phyloP scores from a whole-genome alignment of 352 stramenopile genomes.

The Globisporangium sylvaticum region DNA sequence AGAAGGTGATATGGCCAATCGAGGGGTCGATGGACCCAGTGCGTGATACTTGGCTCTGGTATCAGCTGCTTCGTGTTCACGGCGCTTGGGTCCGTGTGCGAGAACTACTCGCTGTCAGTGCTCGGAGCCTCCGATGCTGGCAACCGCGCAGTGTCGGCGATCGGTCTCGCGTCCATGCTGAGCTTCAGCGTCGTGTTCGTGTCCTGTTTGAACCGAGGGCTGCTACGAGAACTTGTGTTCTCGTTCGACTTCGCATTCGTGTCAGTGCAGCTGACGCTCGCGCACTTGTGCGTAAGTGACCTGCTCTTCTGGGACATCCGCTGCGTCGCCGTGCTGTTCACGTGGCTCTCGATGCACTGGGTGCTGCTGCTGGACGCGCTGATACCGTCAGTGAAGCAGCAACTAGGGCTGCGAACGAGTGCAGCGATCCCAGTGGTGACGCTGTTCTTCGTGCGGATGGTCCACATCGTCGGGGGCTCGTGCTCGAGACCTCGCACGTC shows the following conservation, averaged over 20 bases:
- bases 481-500: background rate
- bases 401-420: slow-evolving; percentile 7
- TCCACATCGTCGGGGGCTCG: background rate
- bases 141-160: too few species aligned
- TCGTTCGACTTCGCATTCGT: slow-evolving; percentile 34
- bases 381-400: slow-evolving; percentile 6
- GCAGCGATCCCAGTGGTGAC: background rate
- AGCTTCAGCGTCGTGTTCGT: background rate
- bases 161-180: background rate
- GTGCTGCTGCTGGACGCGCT: slow-evolving; percentile 23
- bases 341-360: slow-evolving; percentile 20
- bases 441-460: background rate
- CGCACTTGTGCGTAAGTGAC: slow-evolving; percentile 18
- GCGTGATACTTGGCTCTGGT: too few species aligned
- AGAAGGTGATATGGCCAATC: too few species aligned
- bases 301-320: slow-evolving; percentile 18
- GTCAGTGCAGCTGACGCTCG: slow-evolving; percentile 17
- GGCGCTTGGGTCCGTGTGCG: too few species aligned
- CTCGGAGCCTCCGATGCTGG: background rate
- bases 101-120: too few species aligned
- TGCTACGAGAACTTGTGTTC: background rate
- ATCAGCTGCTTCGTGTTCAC: too few species aligned
- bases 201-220: background rate
- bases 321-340: slow-evolving; percentile 2
- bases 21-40: too few species aligned